Evolutionary conservation across 140 eudicot species (phyloP).

Genomic region (Bidens hawaiensis): DNA sequence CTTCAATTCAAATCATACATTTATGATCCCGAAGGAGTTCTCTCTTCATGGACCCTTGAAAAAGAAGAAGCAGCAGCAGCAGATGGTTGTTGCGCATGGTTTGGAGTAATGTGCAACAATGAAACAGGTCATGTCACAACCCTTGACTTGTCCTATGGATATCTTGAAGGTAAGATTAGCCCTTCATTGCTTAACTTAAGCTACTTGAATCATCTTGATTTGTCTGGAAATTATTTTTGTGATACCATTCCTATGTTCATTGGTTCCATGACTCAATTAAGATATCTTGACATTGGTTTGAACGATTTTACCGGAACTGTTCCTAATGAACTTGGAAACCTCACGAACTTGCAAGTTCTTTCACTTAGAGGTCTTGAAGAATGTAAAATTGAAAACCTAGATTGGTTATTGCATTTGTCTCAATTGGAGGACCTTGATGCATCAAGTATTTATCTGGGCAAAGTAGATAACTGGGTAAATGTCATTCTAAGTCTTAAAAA

Average conservation of each 20-base stretch:
- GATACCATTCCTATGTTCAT: background rate
- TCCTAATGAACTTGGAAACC: no score
- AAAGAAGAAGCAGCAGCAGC: background rate
- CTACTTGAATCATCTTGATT: background rate
- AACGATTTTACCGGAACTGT: background rate
- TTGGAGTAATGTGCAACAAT: background rate
- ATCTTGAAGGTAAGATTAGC: background rate
- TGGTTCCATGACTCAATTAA: background rate
- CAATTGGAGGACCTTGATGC: no score
- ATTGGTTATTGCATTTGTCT: no score
- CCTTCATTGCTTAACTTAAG: background rate
- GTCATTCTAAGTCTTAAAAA: background rate
- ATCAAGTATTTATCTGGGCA: no score
- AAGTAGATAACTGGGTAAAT: no score
- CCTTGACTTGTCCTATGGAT: background rate
- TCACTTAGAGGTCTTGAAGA: no score
- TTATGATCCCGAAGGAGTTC: background rate
- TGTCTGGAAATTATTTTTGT: no score
- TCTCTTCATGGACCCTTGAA: constrained; percentile 20
- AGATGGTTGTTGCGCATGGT: background rate
- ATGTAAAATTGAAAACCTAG: no score
- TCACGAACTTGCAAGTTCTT: no score
- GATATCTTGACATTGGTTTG: background rate
- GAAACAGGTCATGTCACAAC: background rate
- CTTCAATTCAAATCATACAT: constrained; percentile 15